Conservation (phyloP, 345 rosid species). For the Pelargonium nanum region DNA sequence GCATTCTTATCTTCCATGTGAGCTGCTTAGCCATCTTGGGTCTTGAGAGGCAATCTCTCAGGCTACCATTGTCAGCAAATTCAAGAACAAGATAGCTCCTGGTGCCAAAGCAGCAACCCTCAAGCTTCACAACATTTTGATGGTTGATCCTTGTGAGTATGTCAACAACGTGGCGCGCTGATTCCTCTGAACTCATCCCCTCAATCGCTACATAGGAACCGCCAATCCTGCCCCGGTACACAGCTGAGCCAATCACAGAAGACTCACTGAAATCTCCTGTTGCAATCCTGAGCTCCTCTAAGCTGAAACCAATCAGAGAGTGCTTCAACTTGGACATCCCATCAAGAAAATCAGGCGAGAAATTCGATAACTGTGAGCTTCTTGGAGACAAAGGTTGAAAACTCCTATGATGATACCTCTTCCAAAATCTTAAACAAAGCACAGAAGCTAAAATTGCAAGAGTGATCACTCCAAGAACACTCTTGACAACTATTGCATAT, state of each 20-base stretch:
- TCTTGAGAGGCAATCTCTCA: slow-evolving; percentile 21
- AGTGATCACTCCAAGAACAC: slow-evolving; percentile 10
- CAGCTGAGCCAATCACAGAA: slow-evolving; percentile 14
- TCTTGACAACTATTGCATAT: slow-evolving; percentile 9
- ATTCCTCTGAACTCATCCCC: slow-evolving; percentile 16
- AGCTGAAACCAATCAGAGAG: slow-evolving; percentile 19
- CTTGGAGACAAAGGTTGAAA: slow-evolving; percentile 16
- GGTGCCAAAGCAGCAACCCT: slow-evolving; percentile 20
- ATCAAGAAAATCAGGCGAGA: slow-evolving; percentile 21
- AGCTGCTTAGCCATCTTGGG: slow-evolving; percentile 16
- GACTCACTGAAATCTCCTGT: slow-evolving; percentile 20
- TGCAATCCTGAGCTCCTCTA: slow-evolving; percentile 26
- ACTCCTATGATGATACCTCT: slow-evolving; percentile 9
- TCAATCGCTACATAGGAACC: slow-evolving; percentile 15
- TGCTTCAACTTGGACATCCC: slow-evolving; percentile 25
- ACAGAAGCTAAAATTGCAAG: slow-evolving; percentile 3
- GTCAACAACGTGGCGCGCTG: slow-evolving; percentile 18
- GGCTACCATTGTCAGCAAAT: slow-evolving; percentile 25
- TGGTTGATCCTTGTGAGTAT: slow-evolving; percentile 24
- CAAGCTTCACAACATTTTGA: slow-evolving; percentile 20
- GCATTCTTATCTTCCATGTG: slow-evolving; percentile 26
- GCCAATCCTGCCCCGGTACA: slow-evolving; percentile 18
- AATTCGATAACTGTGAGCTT: slow-evolving; percentile 13
- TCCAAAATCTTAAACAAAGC: slow-evolving; percentile 1
- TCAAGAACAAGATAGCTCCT: slow-evolving; percentile 21